Conservation (phyloP, 2,329 filamentous ascomycete species). For the Chalara sp. region DNA sequence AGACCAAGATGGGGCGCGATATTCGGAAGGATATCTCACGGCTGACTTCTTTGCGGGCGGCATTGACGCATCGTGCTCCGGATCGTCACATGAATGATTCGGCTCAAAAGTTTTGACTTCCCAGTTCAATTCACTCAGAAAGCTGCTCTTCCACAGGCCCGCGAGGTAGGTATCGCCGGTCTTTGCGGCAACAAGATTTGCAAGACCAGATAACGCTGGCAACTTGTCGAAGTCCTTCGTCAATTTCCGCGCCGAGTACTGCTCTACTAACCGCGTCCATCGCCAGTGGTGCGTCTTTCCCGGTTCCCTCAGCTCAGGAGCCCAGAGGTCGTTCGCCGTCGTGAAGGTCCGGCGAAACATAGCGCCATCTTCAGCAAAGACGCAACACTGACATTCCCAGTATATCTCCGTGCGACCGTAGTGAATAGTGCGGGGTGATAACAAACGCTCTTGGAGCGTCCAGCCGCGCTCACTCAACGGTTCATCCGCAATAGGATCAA, state of each 20-base stretch:
- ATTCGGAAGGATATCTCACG: neutral
- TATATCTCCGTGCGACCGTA: neutral
- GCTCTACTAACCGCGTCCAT: neutral
- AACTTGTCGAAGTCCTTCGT: neutral
- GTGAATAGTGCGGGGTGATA: too few species aligned
- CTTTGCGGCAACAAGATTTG: neutral
- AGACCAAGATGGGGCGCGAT: neutral
- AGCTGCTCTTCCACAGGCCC: neutral
- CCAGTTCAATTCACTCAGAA: neutral
- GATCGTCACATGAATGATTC: neutral
- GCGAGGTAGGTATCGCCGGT: neutral
- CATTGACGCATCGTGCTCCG: neutral
- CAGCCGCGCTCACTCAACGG: too few species aligned
- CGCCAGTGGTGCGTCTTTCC: neutral
- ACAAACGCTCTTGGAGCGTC: too few species aligned
- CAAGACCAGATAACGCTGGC: neutral
- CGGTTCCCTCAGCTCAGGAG: neutral
- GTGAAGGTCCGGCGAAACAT: neutral
- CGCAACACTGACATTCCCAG: neutral
- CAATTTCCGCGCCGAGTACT: neutral
- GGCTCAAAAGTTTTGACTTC: neutral
- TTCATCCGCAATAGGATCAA: too few species aligned
- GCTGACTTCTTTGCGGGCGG: neutral
- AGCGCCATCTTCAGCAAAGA: neutral
- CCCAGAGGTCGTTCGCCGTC: neutral